phyloP scores from a whole-genome alignment of 2,329 filamentous ascomycete species.

The Byssochlamys sp. region DNA sequence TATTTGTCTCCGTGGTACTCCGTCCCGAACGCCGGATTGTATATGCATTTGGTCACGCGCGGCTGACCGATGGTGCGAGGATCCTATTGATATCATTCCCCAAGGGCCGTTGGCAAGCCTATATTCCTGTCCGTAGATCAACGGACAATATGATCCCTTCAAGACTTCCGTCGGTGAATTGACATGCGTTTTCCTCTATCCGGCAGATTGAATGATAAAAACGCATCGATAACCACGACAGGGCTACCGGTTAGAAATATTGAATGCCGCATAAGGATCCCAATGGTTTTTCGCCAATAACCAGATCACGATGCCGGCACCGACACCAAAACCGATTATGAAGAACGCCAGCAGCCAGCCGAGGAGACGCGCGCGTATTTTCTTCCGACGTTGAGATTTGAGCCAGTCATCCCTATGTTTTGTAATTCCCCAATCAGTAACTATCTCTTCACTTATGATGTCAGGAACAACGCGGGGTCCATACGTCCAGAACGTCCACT shows the following conservation, averaged over 20 bases:
- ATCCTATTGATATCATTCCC: background rate
- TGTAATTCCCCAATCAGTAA: background rate
- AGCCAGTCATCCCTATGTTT: conserved; percentile 45
- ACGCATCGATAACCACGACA: background rate
- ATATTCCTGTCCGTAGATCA: background rate
- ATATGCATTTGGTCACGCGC: background rate
- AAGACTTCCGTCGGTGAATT: background rate
- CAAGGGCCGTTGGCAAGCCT: background rate
- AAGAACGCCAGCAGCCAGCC: conserved; percentile 23
- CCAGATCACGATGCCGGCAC: conserved; percentile 37
- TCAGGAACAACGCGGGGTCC: conserved; percentile 4
- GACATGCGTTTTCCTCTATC: background rate
- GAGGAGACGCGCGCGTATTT: conserved; percentile 39
- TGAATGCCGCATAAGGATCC: conserved; percentile 3
- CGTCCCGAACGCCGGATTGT: background rate
- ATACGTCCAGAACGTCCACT: conserved; percentile 14
- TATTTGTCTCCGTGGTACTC: background rate
- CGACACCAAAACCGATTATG: conserved; percentile 32
- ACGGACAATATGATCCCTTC: background rate
- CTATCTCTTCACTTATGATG: conserved; percentile 1
- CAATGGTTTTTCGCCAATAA: conserved; percentile 31
- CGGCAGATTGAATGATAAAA: background rate
- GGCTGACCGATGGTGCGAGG: background rate
- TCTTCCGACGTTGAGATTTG: conserved; percentile 40
- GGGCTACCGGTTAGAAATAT: background rate